Evolutionary conservation across 257 asterid species (phyloP), one percentile per base, ranked within the genome.

Genomic region (Nicotiana otophora): DNA sequence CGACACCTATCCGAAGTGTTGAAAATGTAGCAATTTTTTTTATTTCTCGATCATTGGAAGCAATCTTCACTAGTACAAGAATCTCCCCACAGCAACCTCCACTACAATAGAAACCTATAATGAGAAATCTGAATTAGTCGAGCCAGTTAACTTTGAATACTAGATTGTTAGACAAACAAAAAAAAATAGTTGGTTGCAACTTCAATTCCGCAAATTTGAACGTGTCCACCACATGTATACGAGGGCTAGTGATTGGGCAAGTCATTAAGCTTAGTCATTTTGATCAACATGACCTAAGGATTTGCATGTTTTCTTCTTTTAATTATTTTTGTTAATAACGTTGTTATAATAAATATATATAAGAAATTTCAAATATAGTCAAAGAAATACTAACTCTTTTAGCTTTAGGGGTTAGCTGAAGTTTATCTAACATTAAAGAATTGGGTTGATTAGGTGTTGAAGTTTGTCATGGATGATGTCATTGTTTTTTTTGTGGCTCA

Each of bases 381-480:
- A 23, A 23, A 23, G 26, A 23, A 23, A 23, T 23, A 23, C 26
- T 23, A 23, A 23, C 26, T 23, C 26, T 23, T 23, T 74, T 23
- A 48, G 5, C 62, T 30, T 31, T 23, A 42, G 60, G 42, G 80
- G 61, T 46, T 72, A 62, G 39, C 7, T 48, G 15, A 23, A 48
- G 39, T 30, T 46, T 46, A 72, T 46, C 61, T 72, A 46, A 10
- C 7, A 10, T 72, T 42, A 70, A 46, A 74, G 1, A 74, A 51
- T 51, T 51, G 42, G 8, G 26, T 51, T 75, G 80, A 75, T 26
- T 51, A 7, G 36, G 80, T 9, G 78, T 82, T 78, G 34, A 83
- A 81, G 53, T 77, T 46, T 86, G 76, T 69, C 80, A 51, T 51
- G 80, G 62, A 74, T 74, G 80, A 74, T 74, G 26, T 5, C 23